phyloP scores from a whole-genome alignment of 352 stramenopile genomes.

The Globisporangium solare region DNA sequence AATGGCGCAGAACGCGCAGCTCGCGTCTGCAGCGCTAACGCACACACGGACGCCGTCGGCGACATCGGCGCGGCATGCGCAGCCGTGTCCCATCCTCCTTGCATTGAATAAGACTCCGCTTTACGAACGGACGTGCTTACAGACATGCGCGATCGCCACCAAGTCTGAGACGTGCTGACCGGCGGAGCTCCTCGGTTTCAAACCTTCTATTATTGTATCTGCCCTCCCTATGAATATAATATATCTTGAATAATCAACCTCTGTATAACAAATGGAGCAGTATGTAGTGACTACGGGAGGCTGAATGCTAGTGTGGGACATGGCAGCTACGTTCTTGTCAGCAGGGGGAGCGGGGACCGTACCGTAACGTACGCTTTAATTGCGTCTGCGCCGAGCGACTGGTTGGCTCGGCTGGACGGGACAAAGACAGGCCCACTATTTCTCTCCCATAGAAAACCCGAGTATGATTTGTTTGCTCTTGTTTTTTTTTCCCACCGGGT shows the following conservation, averaged over 20 bases:
- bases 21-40: no score
- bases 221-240: no score
- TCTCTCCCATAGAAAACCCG: background rate
- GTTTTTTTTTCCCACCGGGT: constrained; percentile 21
- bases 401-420: constrained; percentile 7
- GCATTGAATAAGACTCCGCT: constrained; percentile 6
- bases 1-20: no score
- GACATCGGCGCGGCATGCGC: no score
- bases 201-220: no score
- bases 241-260: no score
- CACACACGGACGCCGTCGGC: no score
- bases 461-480: constrained; percentile 1
- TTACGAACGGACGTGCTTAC: background rate
- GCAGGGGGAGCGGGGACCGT: background rate
- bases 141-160: no score
- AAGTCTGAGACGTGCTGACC: no score
- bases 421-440: constrained; percentile 5
- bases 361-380: constrained; percentile 14
- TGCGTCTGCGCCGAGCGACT: constrained; percentile 9
- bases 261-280: no score
- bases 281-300: background rate
- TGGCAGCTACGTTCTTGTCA: background rate
- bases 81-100: constrained; percentile 2
- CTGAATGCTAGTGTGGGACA: background rate
- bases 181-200: no score